phyloP scores from a whole-genome alignment of 23 red algal genomes.

The Gracilaria caudata region DNA sequence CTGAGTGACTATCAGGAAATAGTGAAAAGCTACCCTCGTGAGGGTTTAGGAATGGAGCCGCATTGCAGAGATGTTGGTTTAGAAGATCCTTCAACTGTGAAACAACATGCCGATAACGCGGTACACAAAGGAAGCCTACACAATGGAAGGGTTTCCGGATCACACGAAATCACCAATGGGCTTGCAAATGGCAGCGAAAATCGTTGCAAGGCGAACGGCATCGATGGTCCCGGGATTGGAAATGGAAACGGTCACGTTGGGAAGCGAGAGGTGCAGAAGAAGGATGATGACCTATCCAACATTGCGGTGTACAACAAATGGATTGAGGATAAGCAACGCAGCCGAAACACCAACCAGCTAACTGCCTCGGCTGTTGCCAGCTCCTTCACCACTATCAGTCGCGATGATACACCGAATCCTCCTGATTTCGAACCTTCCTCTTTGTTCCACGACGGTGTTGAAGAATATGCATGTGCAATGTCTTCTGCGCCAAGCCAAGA shows the following conservation, averaged over 20 bases:
- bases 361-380: slow-evolving; percentile 41
- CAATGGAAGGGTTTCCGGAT: not conserved
- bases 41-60: slow-evolving; percentile 70
- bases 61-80: slow-evolving; percentile 75
- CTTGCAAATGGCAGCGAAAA: not conserved
- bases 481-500: slow-evolving; percentile 40
- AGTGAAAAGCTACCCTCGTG: slow-evolving; percentile 61
- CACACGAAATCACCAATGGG: not conserved
- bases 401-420: slow-evolving; percentile 41
- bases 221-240: not conserved
- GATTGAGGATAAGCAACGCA: slow-evolving; percentile 45
- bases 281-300: not conserved
- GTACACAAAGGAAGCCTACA: slow-evolving; percentile 49
- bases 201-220: not conserved
- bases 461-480: slow-evolving; percentile 72
- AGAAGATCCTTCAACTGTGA: slow-evolving; percentile 82
- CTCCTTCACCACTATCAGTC: slow-evolving; percentile 12
- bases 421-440: slow-evolving; percentile 57
- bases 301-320: slow-evolving; percentile 71
- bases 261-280: not conserved
- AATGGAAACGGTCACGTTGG: not conserved
- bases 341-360: slow-evolving; percentile 7
- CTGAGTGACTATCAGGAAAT: slow-evolving; percentile 70
- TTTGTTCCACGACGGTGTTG: slow-evolving; percentile 61
- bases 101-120: slow-evolving; percentile 76